A percentile compares a stretch with the other conserved stretches of the same genome.
Evolutionary conservation across 768 basidiomycete species (phyloP).

Genomic region (Boletus rubroflammeus): DNA sequence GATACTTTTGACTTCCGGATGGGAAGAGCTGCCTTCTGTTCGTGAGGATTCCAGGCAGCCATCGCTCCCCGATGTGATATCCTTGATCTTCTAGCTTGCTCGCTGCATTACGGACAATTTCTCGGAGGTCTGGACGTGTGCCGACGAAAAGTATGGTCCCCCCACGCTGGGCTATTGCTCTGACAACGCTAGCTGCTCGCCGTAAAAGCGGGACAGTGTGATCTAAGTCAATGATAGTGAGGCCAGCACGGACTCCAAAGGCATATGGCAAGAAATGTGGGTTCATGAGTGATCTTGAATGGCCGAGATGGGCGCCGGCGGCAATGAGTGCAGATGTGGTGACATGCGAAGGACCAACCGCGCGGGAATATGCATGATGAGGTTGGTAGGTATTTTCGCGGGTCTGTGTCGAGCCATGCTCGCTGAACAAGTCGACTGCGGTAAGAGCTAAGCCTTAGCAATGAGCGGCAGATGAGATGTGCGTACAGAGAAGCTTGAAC

Average conservation of each 20-base stretch:
- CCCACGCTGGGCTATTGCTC: constrained; percentile 73
- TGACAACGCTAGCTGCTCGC: constrained; percentile 84
- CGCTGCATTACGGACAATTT: constrained; percentile 73
- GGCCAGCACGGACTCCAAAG: constrained; percentile 84
- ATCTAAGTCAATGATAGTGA: constrained; percentile 94
- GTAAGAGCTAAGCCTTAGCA: constrained; percentile 9
- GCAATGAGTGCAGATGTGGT: constrained; percentile 90
- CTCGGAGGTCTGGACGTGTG: constrained; percentile 74
- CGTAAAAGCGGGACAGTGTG: constrained; percentile 89
- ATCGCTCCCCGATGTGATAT: constrained; percentile 81
- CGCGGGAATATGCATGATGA: constrained; percentile 63
- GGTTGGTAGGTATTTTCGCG: constrained; percentile 69
- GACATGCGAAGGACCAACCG: constrained; percentile 53
- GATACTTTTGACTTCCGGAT: constrained; percentile 49
- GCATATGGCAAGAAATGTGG: constrained; percentile 89
- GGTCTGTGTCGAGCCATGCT: constrained; percentile 76
- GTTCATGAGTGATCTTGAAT: constrained; percentile 78
- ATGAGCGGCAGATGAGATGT: constrained; percentile 16
- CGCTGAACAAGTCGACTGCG: constrained; percentile 57
- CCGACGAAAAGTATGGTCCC: constrained; percentile 91
- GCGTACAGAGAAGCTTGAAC: constrained; percentile 51
- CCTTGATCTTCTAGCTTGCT: constrained; percentile 76
- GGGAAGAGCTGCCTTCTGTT: constrained; percentile 77
- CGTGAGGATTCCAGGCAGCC: constrained; percentile 95
- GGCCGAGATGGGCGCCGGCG: constrained; percentile 91